Conservation (phyloP, 805 yeast genomes). For the Hanseniaspora hatyaiensis region DNA sequence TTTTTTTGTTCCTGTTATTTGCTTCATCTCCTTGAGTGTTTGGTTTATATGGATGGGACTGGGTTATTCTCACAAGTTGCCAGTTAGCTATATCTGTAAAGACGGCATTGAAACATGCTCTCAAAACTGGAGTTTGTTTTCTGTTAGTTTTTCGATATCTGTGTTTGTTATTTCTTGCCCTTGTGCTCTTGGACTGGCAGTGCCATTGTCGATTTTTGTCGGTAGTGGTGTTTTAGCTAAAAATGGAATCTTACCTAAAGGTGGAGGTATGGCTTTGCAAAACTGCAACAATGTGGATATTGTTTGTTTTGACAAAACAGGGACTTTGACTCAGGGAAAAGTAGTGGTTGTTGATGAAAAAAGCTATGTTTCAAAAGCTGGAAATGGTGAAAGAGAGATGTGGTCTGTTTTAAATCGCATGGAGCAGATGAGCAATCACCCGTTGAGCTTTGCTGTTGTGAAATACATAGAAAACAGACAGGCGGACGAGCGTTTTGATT, state of each 20-base stretch:
- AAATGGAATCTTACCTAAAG: conserved; percentile 61
- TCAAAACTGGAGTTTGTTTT: conserved; percentile 58
- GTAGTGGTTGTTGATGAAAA: conserved; percentile 26
- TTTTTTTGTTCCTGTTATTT: conserved; percentile 60
- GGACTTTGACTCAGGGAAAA: conserved; percentile 59
- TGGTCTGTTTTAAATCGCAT: conserved; percentile 22
- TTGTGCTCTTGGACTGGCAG: conserved; percentile 75
- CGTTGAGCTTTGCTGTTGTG: conserved; percentile 50
- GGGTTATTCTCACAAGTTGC: conserved; percentile 45
- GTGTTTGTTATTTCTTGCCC: conserved; percentile 80
- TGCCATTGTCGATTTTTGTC: conserved; percentile 71
- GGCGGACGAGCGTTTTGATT: conserved; percentile 2
- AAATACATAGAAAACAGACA: conserved; percentile 26
- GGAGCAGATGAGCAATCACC: conserved; percentile 57
- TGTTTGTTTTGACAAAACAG: conserved; percentile 69
- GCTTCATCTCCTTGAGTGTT: conserved; percentile 45
- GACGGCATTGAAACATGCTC: conserved; percentile 40
- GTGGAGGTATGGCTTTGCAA: conserved; percentile 75
- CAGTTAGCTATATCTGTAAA: conserved; percentile 44
- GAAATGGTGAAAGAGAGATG: conserved; percentile 35
- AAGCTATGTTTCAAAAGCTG: conserved; percentile 1
- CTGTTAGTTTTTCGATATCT: conserved; percentile 62
- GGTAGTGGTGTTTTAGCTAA: conserved; percentile 73
- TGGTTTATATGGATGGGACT: conserved; percentile 60
- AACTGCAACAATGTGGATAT: conserved; percentile 55